These are phyloP conservation scores for Chaetoceros muelleri DNA, from an alignment of 108 stramenopile genomes.

Conservation along the genomic window DNA sequence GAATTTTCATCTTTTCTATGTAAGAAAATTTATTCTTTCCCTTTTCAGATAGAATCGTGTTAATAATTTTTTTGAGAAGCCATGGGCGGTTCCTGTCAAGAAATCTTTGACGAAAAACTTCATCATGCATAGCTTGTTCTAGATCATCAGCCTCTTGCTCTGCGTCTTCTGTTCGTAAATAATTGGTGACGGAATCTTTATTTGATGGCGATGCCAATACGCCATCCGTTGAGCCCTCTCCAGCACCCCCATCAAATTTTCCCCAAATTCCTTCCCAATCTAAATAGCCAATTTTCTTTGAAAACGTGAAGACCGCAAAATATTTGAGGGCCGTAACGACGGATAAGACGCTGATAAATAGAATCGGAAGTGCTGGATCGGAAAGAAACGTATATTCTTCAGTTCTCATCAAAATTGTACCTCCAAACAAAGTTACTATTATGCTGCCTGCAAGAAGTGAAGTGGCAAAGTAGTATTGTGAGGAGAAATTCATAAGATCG, in stretches of 20 bases:
- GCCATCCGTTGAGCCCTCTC: conserved; percentile 80
- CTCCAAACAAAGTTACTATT: conserved; percentile 56
- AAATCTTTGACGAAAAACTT: conserved; percentile 74
- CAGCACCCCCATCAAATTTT: conserved; percentile 39
- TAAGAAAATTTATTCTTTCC: no score
- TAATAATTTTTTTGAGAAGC: no score
- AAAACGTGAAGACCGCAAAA: conserved; percentile 33
- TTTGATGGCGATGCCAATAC: conserved; percentile 73
- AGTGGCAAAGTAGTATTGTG: conserved; percentile 68
- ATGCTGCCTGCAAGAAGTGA: conserved; percentile 25
- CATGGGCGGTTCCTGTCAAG: conserved; percentile 85
- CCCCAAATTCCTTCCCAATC: conserved; percentile 73
- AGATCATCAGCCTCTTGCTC: conserved; percentile 81
- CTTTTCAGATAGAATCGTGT: no score
- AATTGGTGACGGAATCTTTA: conserved; percentile 87
- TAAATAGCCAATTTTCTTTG: conserved; percentile 30
- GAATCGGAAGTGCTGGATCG: conserved; percentile 56
- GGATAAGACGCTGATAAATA: conserved; percentile 42
- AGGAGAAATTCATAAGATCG: conserved; percentile 72
- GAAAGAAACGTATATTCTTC: conserved; percentile 63
- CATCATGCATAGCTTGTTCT: conserved; percentile 60
- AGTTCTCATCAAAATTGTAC: conserved; percentile 56
- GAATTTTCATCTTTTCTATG: no score
- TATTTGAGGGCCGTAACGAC: conserved; percentile 32
- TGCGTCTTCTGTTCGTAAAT: conserved; percentile 62